phyloP scores from a whole-genome alignment of 202 grass and related monocot genomes.

The Eragrostis tef region DNA sequence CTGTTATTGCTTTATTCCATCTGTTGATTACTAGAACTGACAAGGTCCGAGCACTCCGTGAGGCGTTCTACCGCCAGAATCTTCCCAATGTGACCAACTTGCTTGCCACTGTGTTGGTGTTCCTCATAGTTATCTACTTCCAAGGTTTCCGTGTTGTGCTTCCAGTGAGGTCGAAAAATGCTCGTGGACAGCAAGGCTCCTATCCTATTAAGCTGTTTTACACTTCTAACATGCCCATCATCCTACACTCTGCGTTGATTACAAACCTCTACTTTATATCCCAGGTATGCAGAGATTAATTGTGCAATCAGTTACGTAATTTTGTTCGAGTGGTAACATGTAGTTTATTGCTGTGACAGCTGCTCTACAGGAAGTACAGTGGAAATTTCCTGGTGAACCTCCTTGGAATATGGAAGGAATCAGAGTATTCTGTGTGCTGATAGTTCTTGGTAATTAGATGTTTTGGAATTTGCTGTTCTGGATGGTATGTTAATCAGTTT shows the following conservation, averaged over 20 bases:
- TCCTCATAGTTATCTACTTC: slow-evolving; percentile 59
- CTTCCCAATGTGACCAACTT: slow-evolving; percentile 58
- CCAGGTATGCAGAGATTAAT: no score
- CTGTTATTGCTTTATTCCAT: slow-evolving; percentile 53
- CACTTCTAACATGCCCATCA: slow-evolving; percentile 45
- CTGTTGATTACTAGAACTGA: slow-evolving; percentile 48
- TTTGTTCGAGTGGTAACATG: no score
- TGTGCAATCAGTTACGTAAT: no score
- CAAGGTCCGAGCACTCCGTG: slow-evolving; percentile 50
- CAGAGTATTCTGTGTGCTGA: slow-evolving; percentile 61
- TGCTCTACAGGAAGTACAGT: slow-evolving; percentile 89
- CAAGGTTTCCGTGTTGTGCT: slow-evolving; percentile 51
- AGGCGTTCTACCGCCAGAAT: slow-evolving; percentile 56
- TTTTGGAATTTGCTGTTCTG: no score
- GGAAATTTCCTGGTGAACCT: slow-evolving; percentile 87
- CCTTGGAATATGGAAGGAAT: slow-evolving; percentile 81
- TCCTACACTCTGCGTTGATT: slow-evolving; percentile 43
- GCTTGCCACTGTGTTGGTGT: slow-evolving; percentile 54
- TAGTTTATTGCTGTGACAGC: slow-evolving; percentile 36
- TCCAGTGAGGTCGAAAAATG: slow-evolving; percentile 50
- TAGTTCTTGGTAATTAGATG: no score
- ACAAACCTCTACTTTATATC: slow-evolving; percentile 34
- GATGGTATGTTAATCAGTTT: no score
- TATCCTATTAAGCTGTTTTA: slow-evolving; percentile 53
- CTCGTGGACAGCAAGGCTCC: slow-evolving; percentile 45